These are phyloP conservation scores for Knoxia roxburghii DNA, from an alignment of 257 asterid species.

Conservation along the genomic window DNA sequence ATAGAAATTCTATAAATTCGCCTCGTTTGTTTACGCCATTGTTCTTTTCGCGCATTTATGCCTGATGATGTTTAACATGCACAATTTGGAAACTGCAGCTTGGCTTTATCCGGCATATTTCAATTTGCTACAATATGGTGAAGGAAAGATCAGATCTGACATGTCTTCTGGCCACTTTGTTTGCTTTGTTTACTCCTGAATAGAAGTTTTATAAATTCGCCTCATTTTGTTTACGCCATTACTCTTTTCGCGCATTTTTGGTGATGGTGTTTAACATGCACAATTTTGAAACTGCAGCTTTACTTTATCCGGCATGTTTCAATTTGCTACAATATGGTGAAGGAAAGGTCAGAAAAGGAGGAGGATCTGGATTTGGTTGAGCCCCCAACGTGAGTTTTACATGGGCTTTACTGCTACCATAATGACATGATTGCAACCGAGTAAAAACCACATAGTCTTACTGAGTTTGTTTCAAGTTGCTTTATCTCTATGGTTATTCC, in stretches of 20 bases:
- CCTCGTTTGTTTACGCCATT: not conserved
- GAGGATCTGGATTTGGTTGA: slow-evolving; percentile 20
- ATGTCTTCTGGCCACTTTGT: not conserved
- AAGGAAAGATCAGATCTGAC: slow-evolving; percentile 33
- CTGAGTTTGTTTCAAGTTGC: not conserved
- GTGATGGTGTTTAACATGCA: not conserved
- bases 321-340: slow-evolving; percentile 36
- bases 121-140: slow-evolving; percentile 37
- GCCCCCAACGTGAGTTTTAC: slow-evolving; percentile 39
- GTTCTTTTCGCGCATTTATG: not conserved
- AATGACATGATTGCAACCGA: not conserved
- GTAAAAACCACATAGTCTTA: not conserved
- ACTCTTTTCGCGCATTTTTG: not conserved
- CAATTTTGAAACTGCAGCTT: slow-evolving; percentile 47
- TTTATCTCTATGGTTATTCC: not conserved
- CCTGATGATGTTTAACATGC: not conserved
- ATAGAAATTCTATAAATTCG: not conserved
- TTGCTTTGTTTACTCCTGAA: not conserved
- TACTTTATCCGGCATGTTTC: slow-evolving; percentile 56
- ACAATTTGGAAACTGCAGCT: slow-evolving; percentile 44
- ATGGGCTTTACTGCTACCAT: not conserved
- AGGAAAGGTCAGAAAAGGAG: slow-evolving; percentile 25
- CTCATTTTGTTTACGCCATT: not conserved
- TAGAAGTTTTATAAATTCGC: not conserved
- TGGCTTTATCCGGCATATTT: slow-evolving; percentile 53